Percentiles rank a stretch among this genome's conserved stretches.
phyloP scores from a whole-genome alignment of 2,329 filamentous ascomycete genomes.

The Teratosphaeria zuluensis region DNA sequence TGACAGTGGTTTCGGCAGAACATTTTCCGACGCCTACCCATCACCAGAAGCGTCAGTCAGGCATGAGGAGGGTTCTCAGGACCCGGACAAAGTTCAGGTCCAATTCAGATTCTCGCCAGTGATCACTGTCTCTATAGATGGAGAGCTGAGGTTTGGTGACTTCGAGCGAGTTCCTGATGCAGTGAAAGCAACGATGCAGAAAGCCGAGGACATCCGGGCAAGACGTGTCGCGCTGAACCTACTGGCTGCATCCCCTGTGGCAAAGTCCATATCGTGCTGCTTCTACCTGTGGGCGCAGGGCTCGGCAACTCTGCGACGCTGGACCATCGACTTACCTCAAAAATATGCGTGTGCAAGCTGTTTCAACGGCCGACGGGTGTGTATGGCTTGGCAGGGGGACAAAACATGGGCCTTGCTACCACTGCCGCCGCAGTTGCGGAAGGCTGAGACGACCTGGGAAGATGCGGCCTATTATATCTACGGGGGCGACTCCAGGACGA shows the following conservation, averaged over 20 bases:
- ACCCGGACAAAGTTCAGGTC: not conserved
- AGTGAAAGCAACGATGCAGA: not conserved
- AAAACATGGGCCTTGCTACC: conserved; percentile 7
- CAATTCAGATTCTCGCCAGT: not conserved
- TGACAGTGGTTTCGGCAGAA: not conserved
- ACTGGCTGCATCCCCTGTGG: not conserved
- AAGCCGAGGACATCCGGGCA: not conserved
- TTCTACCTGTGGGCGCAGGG: conserved; percentile 1
- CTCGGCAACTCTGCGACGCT: not conserved
- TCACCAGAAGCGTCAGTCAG: not conserved
- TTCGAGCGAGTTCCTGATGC: not conserved
- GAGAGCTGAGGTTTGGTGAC: not conserved
- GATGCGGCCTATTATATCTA: not conserved
- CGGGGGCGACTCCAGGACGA: not conserved
- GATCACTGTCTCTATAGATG: not conserved
- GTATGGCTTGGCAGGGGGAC: conserved; percentile 5
- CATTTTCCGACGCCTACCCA: not conserved
- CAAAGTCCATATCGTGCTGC: not conserved
- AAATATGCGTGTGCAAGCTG: conserved; percentile 9
- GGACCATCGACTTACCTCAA: conserved; percentile 4
- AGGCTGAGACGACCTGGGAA: not conserved
- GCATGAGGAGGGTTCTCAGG: not conserved
- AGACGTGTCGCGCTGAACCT: not conserved
- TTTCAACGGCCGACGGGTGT: conserved; percentile 7
- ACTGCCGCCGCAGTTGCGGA: not conserved